These are phyloP conservation scores for Fusarium tupiense DNA, from an alignment of 2,329 filamentous ascomycete genomes.

Conservation along the genomic window DNA sequence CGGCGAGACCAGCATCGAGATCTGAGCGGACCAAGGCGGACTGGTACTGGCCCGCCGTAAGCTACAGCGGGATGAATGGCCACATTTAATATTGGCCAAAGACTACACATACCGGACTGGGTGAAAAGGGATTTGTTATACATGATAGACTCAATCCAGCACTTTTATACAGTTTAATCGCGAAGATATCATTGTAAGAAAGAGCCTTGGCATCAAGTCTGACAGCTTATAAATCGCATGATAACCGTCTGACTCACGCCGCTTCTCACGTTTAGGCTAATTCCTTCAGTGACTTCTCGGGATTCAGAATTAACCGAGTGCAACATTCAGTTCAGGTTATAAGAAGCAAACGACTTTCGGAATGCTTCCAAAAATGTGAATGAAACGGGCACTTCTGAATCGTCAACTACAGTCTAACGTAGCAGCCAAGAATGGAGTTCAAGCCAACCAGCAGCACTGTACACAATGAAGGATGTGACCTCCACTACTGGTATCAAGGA, in stretches of 20 bases:
- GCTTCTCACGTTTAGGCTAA: background rate
- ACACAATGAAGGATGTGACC: conserved; percentile 1
- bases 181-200: rapidly evolving
- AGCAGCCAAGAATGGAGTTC: background rate
- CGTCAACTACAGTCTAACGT: rapidly evolving
- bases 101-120: background rate
- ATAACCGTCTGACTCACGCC: background rate
- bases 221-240: background rate
- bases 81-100: rapidly evolving
- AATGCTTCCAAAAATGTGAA: rapidly evolving
- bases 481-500: conserved; percentile 16
- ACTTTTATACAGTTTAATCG: rapidly evolving
- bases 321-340: rapidly evolving
- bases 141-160: rapidly evolving
- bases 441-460: background rate
- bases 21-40: background rate
- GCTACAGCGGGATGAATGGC: rapidly evolving
- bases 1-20: background rate
- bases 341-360: rapidly evolving
- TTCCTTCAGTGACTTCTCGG: background rate
- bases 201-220: background rate
- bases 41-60: rapidly evolving
- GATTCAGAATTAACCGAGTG: rapidly evolving
- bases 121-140: rapidly evolving
- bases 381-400: rapidly evolving